Conservation (phyloP, 2,329 filamentous ascomycete genomes). For the Aspergillus aculeatinus region DNA sequence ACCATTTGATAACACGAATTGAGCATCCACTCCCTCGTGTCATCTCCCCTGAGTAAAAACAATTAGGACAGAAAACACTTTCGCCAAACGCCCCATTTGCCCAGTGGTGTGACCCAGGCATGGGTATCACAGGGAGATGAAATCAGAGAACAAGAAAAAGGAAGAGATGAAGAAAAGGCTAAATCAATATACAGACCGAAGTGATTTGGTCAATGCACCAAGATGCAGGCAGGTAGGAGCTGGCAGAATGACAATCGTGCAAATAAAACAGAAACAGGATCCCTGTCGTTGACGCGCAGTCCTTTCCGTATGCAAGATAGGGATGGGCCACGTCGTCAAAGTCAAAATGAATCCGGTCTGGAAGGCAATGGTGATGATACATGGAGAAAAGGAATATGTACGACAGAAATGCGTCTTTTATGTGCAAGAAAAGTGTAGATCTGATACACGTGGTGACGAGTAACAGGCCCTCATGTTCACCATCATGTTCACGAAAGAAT, state of each 20-base stretch:
- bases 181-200: conserved; percentile 12
- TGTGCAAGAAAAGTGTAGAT: conserved; percentile 24
- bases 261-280: conserved; percentile 18
- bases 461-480: conserved; percentile 8
- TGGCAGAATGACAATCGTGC: conserved; percentile 1
- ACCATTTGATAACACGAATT: background rate
- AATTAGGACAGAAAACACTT: conserved; percentile 6
- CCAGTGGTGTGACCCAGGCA: conserved; percentile 26
- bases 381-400: conserved; percentile 28
- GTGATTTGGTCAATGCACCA: conserved; percentile 7
- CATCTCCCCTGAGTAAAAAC: background rate
- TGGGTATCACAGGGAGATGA: conserved; percentile 24
- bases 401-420: conserved; percentile 20
- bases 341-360: conserved; percentile 13
- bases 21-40: background rate
- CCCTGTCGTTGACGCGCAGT: background rate
- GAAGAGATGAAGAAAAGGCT: conserved; percentile 12
- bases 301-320: conserved; percentile 11
- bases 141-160: conserved; percentile 10
- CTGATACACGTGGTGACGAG: conserved; percentile 8
- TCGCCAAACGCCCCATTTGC: conserved; percentile 23
- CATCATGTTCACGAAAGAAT: conserved; percentile 24
- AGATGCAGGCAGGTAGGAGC: conserved; percentile 13
- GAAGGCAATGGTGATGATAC: conserved; percentile 31
- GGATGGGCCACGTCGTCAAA: conserved; percentile 11